Base-by-base conservation (phyloP, 1,284 basidiomycete species). In the Volvariella volvacea region DNA sequence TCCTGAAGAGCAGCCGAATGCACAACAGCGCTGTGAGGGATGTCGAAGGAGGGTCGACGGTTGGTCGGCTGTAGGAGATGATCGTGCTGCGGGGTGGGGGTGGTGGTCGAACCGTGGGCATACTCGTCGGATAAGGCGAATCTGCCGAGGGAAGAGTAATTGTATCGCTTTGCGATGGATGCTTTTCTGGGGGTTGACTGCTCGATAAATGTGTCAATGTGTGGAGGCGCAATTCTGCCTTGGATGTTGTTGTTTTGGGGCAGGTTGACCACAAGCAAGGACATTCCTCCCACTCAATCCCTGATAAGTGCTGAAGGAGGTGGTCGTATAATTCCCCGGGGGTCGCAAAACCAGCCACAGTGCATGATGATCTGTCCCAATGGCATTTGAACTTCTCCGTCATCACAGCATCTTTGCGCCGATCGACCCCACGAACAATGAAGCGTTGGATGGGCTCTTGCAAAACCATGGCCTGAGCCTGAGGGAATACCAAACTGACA, bases 381-480 rank as follows among this genome's bases (percentile, higher is more conserved):
- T 70, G 71, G 55, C 88, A 90, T 54, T 76, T 77, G 62, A 82
- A 84, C 42, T 68, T 69, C 33, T 82, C 78, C 42, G 64, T 68
- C 3, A 66, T 63, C 33, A 74, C 62, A 1, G 70, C 55, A 45
- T 83, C 78, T 58, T 80, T 81, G 39, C 76, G 70, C 42, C 84
- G 66, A 50, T 78, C 77, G 30, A 94, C 82, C 3, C 89, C 90
- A 19, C 79, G 77, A 28, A 94, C 88, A 43, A 94, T 72, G 56
- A 92, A 94, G 31, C 78, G 73, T 52, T 80, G 81, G 2, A 78
- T 73, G 4, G 76, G 74, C 0, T 78, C 80, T 16, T 74, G 78
- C 10, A 89, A 68, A 15, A 92, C 88, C 83, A 91, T 89, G 1
- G 90, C 88, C 51, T 83, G 77, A 0, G 89, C 88, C 43, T 79